Percentiles rank a stretch among this genome's conserved stretches.
Evolutionary conservation across 306 rosid genomes (phyloP).

Genomic region (Morella rubra): DNA sequence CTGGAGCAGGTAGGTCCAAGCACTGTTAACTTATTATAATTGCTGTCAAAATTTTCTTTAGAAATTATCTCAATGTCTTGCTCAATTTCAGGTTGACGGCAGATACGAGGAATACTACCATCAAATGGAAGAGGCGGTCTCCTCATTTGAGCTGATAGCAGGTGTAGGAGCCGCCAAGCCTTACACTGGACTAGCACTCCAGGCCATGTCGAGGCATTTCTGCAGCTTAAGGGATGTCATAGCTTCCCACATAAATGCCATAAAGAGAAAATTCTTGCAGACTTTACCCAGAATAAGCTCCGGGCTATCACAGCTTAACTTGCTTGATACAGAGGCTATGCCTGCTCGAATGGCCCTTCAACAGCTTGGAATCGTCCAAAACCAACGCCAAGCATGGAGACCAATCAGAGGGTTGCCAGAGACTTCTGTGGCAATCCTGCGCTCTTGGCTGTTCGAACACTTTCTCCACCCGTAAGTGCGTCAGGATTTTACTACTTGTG

Average conservation of each 20-base stretch:
- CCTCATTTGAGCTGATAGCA: conserved; percentile 66
- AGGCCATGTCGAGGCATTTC: conserved; percentile 87
- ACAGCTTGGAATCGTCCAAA: conserved; percentile 65
- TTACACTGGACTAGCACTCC: conserved; percentile 77
- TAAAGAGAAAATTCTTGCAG: conserved; percentile 54
- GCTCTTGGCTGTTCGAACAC: conserved; percentile 87
- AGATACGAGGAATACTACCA: conserved; percentile 71
- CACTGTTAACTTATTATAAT: neutral
- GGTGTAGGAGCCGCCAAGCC: conserved; percentile 71
- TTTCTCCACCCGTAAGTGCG: conserved; percentile 84
- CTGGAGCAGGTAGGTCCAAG: conserved; percentile 58
- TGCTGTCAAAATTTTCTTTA: neutral
- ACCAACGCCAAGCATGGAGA: conserved; percentile 76
- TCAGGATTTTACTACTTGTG: conserved; percentile 3
- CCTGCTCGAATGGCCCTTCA: conserved; percentile 56
- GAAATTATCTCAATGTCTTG: neutral
- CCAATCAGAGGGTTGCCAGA: conserved; percentile 88
- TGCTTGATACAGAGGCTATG: conserved; percentile 55
- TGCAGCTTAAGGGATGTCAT: conserved; percentile 68
- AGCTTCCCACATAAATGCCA: conserved; percentile 52
- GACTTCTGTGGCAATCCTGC: conserved; percentile 76
- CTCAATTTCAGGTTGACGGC: conserved; percentile 58
- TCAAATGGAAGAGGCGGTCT: conserved; percentile 70
- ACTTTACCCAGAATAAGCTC: conserved; percentile 58
- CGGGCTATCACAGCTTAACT: conserved; percentile 61